Base-by-base conservation (phyloP, 2,329 filamentous ascomycete species). In the Chalaropsis ovoidea region DNA sequence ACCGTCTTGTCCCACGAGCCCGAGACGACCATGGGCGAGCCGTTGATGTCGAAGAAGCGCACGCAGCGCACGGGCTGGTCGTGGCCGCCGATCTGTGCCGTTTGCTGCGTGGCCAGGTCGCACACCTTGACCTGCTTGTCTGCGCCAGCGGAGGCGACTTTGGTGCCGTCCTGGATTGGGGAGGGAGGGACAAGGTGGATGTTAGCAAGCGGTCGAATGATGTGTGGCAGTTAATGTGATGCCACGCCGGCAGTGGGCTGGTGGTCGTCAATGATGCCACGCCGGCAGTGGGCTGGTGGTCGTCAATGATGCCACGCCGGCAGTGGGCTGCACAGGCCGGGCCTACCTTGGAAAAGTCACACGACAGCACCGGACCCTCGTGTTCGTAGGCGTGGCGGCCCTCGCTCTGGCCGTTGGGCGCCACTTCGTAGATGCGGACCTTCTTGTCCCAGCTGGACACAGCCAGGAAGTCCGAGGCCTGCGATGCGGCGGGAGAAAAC, bases 381-480 rank as follows among this genome's bases (percentile, higher is more conserved):
- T 95, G 90, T 70, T 95, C 88, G 73, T 94, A 95, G 67, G 87
- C 79, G 69, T 90, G 90, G 72, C 92, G 93, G 62, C 90, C 91
- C 74, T 90, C 85, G 72, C 88, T 93, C 73, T 88, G 83, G 54
- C 91, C 90, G 70, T 85, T 85, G 66, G 77, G 77, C 69, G 87
- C 85, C 73, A 97, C 90, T 76, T 97, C 90, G 78, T 97, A 99
- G 74, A 99, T 93, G 73, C 92, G 88, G 69, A 97, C 90, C 75
- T 96, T 95, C 79, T 95, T 95, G 77, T 99, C 94, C 94, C 94
- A 99, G 71, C 90, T 96, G 61, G 90, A 80, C 43, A 96, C 89
- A 27, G 93, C 91, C 19, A 99, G 81, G 74, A 95, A 88, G 71
- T 97, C 90, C 70, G 78, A 82, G 64, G 80, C 80, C 72, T 75